Evolutionary conservation across 2,329 filamentous ascomycete species (phyloP), one percentile per base, ranked within the genome.

Genomic region (Gnomoniopsis smithogilvyi): DNA sequence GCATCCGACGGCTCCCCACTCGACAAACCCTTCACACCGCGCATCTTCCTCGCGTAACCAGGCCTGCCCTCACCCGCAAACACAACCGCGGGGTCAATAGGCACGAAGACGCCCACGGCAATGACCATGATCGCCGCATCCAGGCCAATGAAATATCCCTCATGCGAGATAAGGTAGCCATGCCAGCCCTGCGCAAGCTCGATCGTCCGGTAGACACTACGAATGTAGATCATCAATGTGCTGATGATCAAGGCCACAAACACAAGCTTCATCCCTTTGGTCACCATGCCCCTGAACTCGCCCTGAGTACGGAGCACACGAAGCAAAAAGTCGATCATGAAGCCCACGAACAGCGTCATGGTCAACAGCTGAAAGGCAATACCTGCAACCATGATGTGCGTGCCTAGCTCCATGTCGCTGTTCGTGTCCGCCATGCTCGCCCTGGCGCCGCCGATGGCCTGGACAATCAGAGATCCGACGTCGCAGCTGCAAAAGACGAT

Each of bases 111-210:
- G 0, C 41, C 67, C n/a, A 80, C 77, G 6, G 77, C 74, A 54
- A 76, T 56, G 12, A 77, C 69, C 75, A 82, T 82, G 66, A 79
- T 74, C 2, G 72, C 71, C 2, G 76, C 79, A 62, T 82, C 80
- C 2, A 82, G 69, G 6, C 71, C 77, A 60, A 81, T 73, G 60
- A 82, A 81, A 59, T 75, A 82, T 11, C 66, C 66, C 64, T 82
- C 74, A 6, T 76, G 76, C n/a, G 76, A 78, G 56, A 82, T 81
- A 51, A 82, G 66, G 47, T 77, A 78, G 0, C 80, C 80, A 6
- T 64, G 59, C 80, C 79, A 82, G 0, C 80, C 80, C 64, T 82
- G 70, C 19, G 73, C 68, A 54, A 82, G 68, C 64, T 82, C 80
- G 45, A 81, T 73, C 1, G 78, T 77, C 53, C 80, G 75, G 63